These are phyloP conservation scores for Otatea glauca DNA, from an alignment of 176 grass and related monocot species.

Conservation along the genomic window DNA sequence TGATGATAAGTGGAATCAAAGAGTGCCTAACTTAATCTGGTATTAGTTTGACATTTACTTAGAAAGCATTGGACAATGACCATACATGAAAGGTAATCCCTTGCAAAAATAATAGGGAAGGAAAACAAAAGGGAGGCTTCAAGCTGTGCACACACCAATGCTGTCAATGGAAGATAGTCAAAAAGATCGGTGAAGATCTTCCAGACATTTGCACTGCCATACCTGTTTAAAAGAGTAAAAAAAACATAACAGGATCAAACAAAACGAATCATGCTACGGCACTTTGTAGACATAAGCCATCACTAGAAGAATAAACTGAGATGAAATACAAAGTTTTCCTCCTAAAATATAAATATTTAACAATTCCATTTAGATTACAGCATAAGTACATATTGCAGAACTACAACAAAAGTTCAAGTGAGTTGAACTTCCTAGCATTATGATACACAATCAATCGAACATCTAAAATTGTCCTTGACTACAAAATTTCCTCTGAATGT, in stretches of 20 bases:
- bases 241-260: slow-evolving; percentile 18
- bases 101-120: neutral
- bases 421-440: neutral
- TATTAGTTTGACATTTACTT: neutral
- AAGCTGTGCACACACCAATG: slow-evolving; percentile 56
- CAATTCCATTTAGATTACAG: neutral
- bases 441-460: slow-evolving; percentile 7
- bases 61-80: neutral
- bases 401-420: neutral
- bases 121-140: neutral
- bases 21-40: neutral
- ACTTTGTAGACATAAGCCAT: neutral
- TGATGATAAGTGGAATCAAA: neutral
- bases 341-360: neutral
- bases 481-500: neutral
- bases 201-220: slow-evolving; percentile 92
- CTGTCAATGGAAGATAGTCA: slow-evolving; percentile 83
- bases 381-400: neutral
- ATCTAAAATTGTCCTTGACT: neutral
- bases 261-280: neutral
- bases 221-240: slow-evolving; percentile 54
- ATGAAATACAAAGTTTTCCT: neutral
- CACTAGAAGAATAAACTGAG: neutral
- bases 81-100: neutral
- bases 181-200: slow-evolving; percentile 86